Evolutionary conservation across 2,329 filamentous ascomycete species (phyloP).

Genomic region (Blastomyces emzantsi): DNA sequence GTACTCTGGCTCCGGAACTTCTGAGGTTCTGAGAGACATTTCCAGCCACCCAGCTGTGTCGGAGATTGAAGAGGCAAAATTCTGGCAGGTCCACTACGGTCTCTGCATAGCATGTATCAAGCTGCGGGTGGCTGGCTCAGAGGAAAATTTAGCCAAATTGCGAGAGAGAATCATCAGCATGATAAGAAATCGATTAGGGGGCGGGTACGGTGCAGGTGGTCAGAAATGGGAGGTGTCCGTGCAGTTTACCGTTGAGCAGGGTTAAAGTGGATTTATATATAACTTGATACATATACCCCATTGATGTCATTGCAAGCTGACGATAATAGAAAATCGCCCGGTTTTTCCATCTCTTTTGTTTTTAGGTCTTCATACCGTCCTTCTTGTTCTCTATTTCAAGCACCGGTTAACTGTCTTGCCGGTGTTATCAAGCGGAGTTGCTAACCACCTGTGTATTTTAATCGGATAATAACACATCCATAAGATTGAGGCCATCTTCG

Average conservation of each 20-base stretch:
- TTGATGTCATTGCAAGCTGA: conserved; percentile 6
- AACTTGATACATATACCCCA: conserved; percentile 1
- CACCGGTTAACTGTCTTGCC: neutral
- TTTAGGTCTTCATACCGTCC: neutral
- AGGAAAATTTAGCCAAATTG: conserved; percentile 62
- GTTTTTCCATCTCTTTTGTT: neutral
- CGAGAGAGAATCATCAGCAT: conserved; percentile 67
- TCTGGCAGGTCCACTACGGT: conserved; percentile 98
- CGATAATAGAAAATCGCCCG: conserved; percentile 7
- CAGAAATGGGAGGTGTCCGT: conserved; percentile 90
- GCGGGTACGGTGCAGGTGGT: conserved; percentile 71
- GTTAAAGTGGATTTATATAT: conserved; percentile 23
- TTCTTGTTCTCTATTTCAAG: neutral
- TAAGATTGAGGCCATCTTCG: too few species aligned
- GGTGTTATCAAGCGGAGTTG: neutral
- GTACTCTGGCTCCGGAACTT: conserved; percentile 55
- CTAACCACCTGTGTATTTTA: too few species aligned
- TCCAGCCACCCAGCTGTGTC: conserved; percentile 67
- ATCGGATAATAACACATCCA: too few species aligned
- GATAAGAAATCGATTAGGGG: conserved; percentile 76
- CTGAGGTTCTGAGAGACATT: conserved; percentile 74
- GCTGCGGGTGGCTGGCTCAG: conserved; percentile 61
- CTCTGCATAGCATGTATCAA: conserved; percentile 93
- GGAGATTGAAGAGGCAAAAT: conserved; percentile 78
- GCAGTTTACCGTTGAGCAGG: conserved; percentile 55